Evolutionary conservation across 768 basidiomycete species (phyloP).

Genomic region (Phallus indusiatus): DNA sequence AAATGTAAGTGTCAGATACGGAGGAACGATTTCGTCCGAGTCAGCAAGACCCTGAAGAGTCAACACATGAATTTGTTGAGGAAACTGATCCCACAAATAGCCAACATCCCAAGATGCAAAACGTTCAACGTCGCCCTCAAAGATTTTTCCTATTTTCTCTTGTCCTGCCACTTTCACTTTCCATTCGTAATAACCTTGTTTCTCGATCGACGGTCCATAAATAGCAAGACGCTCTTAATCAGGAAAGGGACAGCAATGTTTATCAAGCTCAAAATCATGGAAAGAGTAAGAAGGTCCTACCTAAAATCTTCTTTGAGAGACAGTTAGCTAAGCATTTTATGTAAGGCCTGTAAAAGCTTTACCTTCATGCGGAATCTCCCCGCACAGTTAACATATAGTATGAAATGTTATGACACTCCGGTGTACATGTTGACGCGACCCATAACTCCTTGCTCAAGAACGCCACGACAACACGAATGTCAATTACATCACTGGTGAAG

Average conservation of each 20-base stretch:
- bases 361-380: conserved; percentile 76
- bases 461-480: conserved; percentile 55
- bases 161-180: conserved; percentile 59
- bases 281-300: background rate
- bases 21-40: conserved; percentile 57
- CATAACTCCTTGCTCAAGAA: conserved; percentile 53
- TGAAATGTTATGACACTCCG: conserved; percentile 44
- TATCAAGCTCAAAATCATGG: background rate
- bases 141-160: conserved; percentile 39
- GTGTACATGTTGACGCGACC: conserved; percentile 52
- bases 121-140: conserved; percentile 47
- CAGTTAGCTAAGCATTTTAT: background rate
- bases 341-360: conserved; percentile 20
- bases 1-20: conserved; percentile 35
- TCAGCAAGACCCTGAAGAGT: conserved; percentile 69
- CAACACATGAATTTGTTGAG: conserved; percentile 52
- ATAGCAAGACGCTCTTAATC: conserved; percentile 15
- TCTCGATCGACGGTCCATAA: conserved; percentile 43
- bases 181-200: conserved; percentile 55
- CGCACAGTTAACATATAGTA: conserved; percentile 63
- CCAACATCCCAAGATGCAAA: conserved; percentile 61
- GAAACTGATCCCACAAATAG: conserved; percentile 61
- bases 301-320: background rate
- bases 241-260: background rate
- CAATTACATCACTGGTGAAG: conserved; percentile 51